Percentiles rank a stretch among this genome's conserved stretches.
These are phyloP conservation scores for Carex cristatella DNA, from an alignment of 176 grass and related monocot genomes.

Conservation along the genomic window DNA sequence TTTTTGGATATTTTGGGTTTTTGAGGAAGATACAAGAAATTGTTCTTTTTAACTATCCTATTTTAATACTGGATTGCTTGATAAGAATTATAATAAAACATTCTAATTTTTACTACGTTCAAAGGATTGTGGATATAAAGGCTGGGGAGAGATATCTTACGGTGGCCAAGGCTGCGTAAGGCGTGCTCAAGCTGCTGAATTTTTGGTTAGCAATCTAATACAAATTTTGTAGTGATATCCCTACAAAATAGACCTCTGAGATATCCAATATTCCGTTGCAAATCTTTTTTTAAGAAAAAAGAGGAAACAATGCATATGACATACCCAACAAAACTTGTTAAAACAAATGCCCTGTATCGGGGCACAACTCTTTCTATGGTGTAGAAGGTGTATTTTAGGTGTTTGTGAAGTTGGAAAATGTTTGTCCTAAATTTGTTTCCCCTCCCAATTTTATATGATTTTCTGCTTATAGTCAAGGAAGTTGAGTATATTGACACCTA, in stretches of 20 bases:
- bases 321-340: neutral
- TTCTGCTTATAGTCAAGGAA: neutral
- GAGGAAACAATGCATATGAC: neutral
- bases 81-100: neutral
- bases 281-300: too few species aligned
- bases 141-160: constrained; percentile 96
- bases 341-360: neutral
- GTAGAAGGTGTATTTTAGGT: neutral
- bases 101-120: neutral
- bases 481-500: neutral
- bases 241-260: neutral
- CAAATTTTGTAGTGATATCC: neutral
- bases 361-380: neutral
- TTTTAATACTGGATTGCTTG: neutral
- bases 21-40: neutral
- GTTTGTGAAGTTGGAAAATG: neutral
- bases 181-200: constrained; percentile 82
- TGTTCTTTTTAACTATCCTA: neutral
- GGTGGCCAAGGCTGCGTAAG: constrained; percentile 63
- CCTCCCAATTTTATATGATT: neutral
- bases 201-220: constrained; percentile 50
- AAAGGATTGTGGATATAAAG: constrained; percentile 81
- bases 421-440: neutral
- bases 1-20: neutral
- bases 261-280: neutral